Evolutionary conservation across 2,329 filamentous ascomycete genomes (phyloP).

Genomic region (Claviceps maximensis): DNA sequence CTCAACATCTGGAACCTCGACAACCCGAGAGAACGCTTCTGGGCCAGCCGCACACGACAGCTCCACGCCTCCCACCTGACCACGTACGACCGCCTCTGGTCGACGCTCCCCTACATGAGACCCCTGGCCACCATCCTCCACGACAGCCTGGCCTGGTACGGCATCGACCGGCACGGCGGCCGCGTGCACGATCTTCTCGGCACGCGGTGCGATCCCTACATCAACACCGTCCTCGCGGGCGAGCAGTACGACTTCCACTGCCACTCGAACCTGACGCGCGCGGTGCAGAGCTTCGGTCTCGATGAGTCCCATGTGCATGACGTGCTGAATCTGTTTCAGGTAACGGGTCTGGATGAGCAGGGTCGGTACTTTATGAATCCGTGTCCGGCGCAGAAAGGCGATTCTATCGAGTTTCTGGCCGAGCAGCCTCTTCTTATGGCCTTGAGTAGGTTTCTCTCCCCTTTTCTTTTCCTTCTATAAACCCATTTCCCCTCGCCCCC

Average conservation of each 20-base stretch:
- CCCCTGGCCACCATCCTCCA: constrained; percentile 58
- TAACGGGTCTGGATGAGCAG: constrained; percentile 59
- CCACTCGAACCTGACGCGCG: constrained; percentile 67
- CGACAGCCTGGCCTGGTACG: constrained; percentile 53
- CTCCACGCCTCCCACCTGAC: constrained; percentile 64
- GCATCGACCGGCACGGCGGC: constrained; percentile 48
- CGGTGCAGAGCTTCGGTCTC: constrained; percentile 54
- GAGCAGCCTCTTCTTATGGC: constrained; percentile 61
- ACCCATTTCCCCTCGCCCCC: too few relatives aligned
- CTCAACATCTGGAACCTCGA: constrained; percentile 68
- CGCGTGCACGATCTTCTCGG: constrained; percentile 67
- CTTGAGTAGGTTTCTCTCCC: constrained; percentile 26
- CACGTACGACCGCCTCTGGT: constrained; percentile 64
- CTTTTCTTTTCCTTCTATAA: not conserved
- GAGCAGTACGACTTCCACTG: constrained; percentile 69
- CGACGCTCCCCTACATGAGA: constrained; percentile 60
- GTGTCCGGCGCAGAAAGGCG: constrained; percentile 39
- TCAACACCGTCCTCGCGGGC: constrained; percentile 60
- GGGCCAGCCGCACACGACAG: constrained; percentile 67
- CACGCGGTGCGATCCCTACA: constrained; percentile 75
- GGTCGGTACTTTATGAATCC: constrained; percentile 67
- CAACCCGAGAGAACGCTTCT: constrained; percentile 71
- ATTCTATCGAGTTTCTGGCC: constrained; percentile 64
- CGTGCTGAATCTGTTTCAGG: constrained; percentile 77
- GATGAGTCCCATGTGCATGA: constrained; percentile 68